Percentiles rank a stretch among this genome's conserved stretches.
Conservation (phyloP, 495 filamentous ascomycete species). For the Acidiella bohemica region DNA sequence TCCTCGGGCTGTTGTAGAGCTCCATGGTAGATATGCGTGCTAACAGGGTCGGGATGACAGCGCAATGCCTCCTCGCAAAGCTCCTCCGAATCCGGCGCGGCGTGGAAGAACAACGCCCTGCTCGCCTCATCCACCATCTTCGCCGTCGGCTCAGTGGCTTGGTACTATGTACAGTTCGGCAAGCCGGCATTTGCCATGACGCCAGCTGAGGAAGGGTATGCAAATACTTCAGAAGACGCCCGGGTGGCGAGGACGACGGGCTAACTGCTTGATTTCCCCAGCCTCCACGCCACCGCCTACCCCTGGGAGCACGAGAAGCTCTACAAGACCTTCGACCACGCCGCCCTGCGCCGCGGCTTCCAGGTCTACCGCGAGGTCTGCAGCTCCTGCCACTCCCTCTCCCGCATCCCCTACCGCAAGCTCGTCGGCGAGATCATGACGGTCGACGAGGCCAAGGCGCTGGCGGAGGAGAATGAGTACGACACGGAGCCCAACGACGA, state of each 20-base stretch:
- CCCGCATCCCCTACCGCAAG: conserved; percentile 81
- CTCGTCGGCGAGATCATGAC: conserved; percentile 88
- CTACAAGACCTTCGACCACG: conserved; percentile 91
- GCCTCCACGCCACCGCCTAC: conserved; percentile 80
- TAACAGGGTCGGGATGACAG: conserved; percentile 28
- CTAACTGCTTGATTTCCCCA: no score
- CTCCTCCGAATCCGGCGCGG: conserved; percentile 42
- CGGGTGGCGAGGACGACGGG: no score
- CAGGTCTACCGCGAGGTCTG: conserved; percentile 99
- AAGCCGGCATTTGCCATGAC: conserved; percentile 77
- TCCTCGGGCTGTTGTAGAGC: no score
- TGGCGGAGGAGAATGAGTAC: conserved; percentile 98
- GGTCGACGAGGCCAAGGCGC: conserved; percentile 89
- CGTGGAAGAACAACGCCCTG: conserved; percentile 60
- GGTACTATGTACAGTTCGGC: conserved; percentile 95
- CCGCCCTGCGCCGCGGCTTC: conserved; percentile 94
- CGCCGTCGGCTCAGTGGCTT: conserved; percentile 75
- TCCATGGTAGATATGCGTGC: conserved; percentile 19
- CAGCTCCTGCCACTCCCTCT: conserved; percentile 91
- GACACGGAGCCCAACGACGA: conserved; percentile 96
- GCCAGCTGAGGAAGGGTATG: conserved; percentile 93
- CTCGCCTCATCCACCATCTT: conserved; percentile 69
- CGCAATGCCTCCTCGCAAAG: conserved; percentile 49
- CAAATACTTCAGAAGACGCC: no score
- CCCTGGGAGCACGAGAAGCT: conserved; percentile 90